phyloP scores from a whole-genome alignment of 1,284 basidiomycete species.

The Boletus sp. region DNA sequence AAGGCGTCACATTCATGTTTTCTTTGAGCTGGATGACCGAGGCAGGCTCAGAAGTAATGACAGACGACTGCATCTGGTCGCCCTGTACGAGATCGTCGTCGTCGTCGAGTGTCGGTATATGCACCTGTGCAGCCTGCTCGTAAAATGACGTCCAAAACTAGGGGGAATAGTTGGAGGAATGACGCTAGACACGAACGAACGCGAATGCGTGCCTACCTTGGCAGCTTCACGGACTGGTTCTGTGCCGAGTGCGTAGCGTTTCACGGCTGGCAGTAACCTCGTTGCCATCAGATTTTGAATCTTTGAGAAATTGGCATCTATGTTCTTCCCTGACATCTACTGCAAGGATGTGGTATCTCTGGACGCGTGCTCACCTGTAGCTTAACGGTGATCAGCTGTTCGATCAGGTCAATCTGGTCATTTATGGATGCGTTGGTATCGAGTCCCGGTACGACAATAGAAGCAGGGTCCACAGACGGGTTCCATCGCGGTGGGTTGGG shows the following conservation, averaged over 20 bases:
- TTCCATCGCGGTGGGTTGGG: slow-evolving; percentile 65
- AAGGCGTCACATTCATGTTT: slow-evolving; percentile 25
- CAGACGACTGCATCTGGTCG: slow-evolving; percentile 44
- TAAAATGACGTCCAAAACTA: slow-evolving; percentile 98
- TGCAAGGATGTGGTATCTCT: not conserved
- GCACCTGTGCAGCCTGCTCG: slow-evolving; percentile 87
- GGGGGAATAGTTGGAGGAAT: not conserved
- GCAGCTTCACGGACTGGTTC: slow-evolving; percentile 89
- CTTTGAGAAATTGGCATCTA: slow-evolving; percentile 92
- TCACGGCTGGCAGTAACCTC: slow-evolving; percentile 84
- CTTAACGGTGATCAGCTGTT: slow-evolving; percentile 92
- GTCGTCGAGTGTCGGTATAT: slow-evolving; percentile 73
- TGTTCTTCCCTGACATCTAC: slow-evolving; percentile 60
- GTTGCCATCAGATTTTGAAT: slow-evolving; percentile 88
- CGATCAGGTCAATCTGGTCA: slow-evolving; percentile 93
- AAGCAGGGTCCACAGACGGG: slow-evolving; percentile 62
- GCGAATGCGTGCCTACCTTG: slow-evolving; percentile 53
- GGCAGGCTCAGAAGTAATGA: slow-evolving; percentile 19
- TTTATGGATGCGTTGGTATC: slow-evolving; percentile 74
- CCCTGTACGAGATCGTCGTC: slow-evolving; percentile 55
- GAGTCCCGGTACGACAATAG: slow-evolving; percentile 74
- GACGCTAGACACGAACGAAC: not conserved
- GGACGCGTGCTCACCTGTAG: slow-evolving; percentile 57
- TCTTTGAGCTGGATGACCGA: slow-evolving; percentile 16
- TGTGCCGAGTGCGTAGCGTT: slow-evolving; percentile 84